Base-by-base conservation (phyloP, 2,329 filamentous ascomycete genomes). In the Fonsecaea multimorphosa region DNA sequence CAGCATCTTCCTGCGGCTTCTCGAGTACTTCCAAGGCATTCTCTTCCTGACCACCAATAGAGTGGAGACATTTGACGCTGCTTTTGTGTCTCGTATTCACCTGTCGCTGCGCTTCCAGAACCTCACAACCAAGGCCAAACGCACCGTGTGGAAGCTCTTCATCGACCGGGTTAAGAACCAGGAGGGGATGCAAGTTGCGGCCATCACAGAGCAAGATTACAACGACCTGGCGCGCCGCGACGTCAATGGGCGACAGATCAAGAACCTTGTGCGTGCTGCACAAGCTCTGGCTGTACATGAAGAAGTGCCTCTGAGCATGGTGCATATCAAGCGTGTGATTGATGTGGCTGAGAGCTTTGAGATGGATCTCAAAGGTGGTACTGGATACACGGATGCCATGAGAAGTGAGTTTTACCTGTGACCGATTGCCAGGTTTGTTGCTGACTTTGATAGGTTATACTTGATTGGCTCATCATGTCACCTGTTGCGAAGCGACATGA, bases 1-100 rank as follows among this genome's bases (percentile, higher is more conserved):
- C 59, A 91, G 89, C 75, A 92, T 96, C 73, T 97, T 97, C 82
- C 81, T 97, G 1, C 88, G 92, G 0, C 84, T 94, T 63, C 83
- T 97, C 0, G 93, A 97, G 77, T 97, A 96, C 76, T 96, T 96
- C 79, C 91, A 96, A 74, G 93, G 93, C 2, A 96, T 96, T 60
- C 77, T 96, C 3, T 96, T 97, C 80, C 78, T 97, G 29, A 97
- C 93, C 0, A 96, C 93, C 1, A 96, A 96, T 75, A 87, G 92
- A 1, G 91, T 96, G 0, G 80, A 89, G 80, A 93, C 91, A 0
- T 96, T 97, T 73, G 93, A 97, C 72, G 91, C 95, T 68, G 93
- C 93, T 0, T 96, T 96, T 82, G 91, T 95, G 75, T 91, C 88
- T 9, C 87, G 93, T 27, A 73, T 73, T 32, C 92, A 96, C 76